Percentiles rank a stretch among this genome's conserved stretches.
phyloP scores from a whole-genome alignment of 2,329 filamentous ascomycete genomes.

The Paecilomyces formosus region DNA sequence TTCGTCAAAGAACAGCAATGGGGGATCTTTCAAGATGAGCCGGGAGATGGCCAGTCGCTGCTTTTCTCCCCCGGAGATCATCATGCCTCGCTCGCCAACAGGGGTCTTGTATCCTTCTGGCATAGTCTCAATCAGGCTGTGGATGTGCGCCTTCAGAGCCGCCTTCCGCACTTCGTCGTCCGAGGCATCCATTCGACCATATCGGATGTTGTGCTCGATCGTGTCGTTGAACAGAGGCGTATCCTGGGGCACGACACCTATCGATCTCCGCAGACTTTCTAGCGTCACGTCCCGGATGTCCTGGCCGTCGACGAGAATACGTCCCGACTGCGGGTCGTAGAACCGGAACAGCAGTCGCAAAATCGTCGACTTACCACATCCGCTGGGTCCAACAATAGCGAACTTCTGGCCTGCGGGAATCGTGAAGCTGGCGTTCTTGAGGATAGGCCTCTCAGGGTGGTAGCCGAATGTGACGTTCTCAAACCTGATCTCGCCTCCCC shows the following conservation, averaged over 20 bases:
- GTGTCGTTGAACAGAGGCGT: slow-evolving; percentile 96
- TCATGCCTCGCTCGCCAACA: slow-evolving; percentile 89
- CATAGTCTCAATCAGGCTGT: slow-evolving; percentile 71
- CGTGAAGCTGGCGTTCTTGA: slow-evolving; percentile 75
- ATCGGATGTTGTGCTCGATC: slow-evolving; percentile 90
- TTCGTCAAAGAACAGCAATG: slow-evolving; percentile 89
- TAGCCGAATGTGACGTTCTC: slow-evolving; percentile 96
- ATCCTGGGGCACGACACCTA: slow-evolving; percentile 95
- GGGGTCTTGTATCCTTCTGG: slow-evolving; percentile 85
- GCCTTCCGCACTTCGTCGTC: slow-evolving; percentile 67
- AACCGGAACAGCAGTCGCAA: slow-evolving; percentile 86
- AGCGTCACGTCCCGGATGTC: slow-evolving; percentile 78
- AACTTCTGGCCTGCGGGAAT: slow-evolving; percentile 96
- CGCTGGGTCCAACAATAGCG: slow-evolving; percentile 88
- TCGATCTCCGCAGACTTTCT: slow-evolving; percentile 73
- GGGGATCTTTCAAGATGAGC: slow-evolving; percentile 80
- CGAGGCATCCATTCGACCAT: slow-evolving; percentile 73
- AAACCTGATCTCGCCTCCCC: slow-evolving; percentile 84
- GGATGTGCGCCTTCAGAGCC: slow-evolving; percentile 74
- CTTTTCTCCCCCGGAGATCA: slow-evolving; percentile 95
- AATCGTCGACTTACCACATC: slow-evolving; percentile 93
- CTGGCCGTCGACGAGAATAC: slow-evolving; percentile 87
- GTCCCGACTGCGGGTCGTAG: slow-evolving; percentile 80
- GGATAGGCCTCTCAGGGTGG: slow-evolving; percentile 74
- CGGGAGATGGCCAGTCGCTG: slow-evolving; percentile 80